Percentiles rank a stretch among this genome's conserved stretches.
phyloP scores from a whole-genome alignment of 306 rosid genomes.

The Gastrolobium bilobum region DNA sequence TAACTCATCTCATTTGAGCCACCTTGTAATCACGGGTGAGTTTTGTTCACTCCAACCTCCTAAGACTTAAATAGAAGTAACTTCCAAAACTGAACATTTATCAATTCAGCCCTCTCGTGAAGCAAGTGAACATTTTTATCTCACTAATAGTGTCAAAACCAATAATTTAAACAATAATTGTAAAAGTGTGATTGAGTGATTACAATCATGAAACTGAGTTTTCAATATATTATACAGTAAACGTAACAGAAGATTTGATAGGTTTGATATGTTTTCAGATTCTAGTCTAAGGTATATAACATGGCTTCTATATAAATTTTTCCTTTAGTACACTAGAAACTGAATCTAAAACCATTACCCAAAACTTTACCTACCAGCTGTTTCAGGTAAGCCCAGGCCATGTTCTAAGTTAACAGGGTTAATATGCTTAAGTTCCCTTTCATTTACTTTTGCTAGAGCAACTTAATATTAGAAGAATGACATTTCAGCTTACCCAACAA shows the following conservation, averaged over 20 bases:
- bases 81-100: neutral
- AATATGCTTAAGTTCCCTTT: neutral
- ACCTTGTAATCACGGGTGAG: neutral
- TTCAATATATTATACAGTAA: neutral
- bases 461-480: neutral
- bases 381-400: neutral
- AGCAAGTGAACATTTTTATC: neutral
- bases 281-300: neutral
- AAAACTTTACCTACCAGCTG: neutral
- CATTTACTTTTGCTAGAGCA: neutral
- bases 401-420: neutral
- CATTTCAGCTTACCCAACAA: conserved; percentile 68
- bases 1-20: neutral
- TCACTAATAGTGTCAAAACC: neutral
- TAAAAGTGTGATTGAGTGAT: neutral
- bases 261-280: neutral
- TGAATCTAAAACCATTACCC: neutral
- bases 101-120: neutral
- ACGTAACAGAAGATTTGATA: neutral
- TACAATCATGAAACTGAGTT: neutral
- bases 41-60: neutral
- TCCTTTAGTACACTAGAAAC: neutral
- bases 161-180: neutral
- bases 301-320: neutral
- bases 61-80: neutral